These are phyloP conservation scores for Eleusine coracana DNA, from an alignment of 176 grass and related monocot species.

Conservation along the genomic window DNA sequence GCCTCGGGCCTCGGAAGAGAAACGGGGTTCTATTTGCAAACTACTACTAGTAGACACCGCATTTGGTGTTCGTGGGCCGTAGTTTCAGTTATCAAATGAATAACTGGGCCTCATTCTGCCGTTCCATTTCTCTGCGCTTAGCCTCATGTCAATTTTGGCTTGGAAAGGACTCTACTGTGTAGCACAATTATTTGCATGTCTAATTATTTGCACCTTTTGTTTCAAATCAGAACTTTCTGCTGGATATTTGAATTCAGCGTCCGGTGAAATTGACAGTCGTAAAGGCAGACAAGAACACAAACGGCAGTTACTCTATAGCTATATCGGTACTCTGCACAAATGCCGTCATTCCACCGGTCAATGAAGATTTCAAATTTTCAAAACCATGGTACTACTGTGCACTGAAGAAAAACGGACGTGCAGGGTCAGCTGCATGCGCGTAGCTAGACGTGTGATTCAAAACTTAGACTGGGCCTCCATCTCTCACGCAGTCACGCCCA, in stretches of 20 bases:
- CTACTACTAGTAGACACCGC: no score
- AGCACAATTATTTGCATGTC: background rate
- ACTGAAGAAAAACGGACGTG: background rate
- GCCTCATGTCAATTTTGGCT: no score
- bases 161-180: background rate
- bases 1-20: no score
- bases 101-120: background rate
- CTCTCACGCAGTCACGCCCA: slow-evolving; percentile 9
- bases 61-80: background rate
- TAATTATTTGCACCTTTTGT: background rate
- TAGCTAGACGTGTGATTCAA: background rate
- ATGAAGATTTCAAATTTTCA: slow-evolving; percentile 34
- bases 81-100: background rate
- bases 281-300: background rate
- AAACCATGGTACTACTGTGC: slow-evolving; percentile 29
- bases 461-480: slow-evolving; percentile 10
- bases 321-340: background rate
- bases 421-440: slow-evolving; percentile 7
- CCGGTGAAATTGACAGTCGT: background rate
- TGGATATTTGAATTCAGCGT: background rate
- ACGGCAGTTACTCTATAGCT: slow-evolving; percentile 5
- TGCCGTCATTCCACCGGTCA: background rate
- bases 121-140: no score
- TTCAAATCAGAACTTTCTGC: background rate
- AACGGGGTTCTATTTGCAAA: no score